A percentile compares a stretch with the other conserved stretches of the same genome.
Conservation (phyloP, 495 filamentous ascomycete species). For the Penicillium macrosclerotiorum region DNA sequence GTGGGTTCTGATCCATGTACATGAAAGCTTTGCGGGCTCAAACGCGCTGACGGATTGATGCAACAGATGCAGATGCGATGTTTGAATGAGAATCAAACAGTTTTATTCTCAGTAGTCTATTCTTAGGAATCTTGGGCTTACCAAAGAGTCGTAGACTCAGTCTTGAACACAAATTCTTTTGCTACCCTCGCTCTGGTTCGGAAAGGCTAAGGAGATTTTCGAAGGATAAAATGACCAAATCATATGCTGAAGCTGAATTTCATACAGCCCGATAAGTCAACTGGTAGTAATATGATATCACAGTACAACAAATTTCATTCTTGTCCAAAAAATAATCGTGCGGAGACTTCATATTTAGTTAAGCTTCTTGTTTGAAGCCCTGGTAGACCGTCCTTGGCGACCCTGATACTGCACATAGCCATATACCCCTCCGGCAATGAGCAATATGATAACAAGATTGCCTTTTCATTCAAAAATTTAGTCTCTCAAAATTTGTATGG, state of each 20-base stretch:
- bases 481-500: neutral
- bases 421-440: conserved; percentile 12
- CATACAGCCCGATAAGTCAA: too few relatives aligned
- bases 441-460: conserved; percentile 14
- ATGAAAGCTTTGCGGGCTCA: neutral
- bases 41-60: conserved; percentile 5
- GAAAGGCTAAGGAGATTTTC: too few relatives aligned
- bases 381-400: conserved; percentile 9
- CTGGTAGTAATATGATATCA: too few relatives aligned
- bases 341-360: conserved; percentile 11
- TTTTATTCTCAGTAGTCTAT: too few relatives aligned
- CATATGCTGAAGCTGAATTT: too few relatives aligned
- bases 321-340: too few relatives aligned
- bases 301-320: too few relatives aligned
- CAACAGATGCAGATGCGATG: conserved; percentile 47
- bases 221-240: neutral
- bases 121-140: too few relatives aligned
- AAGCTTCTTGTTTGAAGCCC: conserved; percentile 13
- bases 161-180: too few relatives aligned
- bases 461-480: conserved; percentile 6
- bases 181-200: too few relatives aligned
- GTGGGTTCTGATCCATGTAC: conserved; percentile 27
- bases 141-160: too few relatives aligned
- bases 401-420: conserved; percentile 14
- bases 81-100: conserved; percentile 21